Evolutionary conservation across 2,329 filamentous ascomycete genomes (phyloP), one percentile per base, ranked within the genome.

Genomic region (Aspergillus spinulosporus): DNA sequence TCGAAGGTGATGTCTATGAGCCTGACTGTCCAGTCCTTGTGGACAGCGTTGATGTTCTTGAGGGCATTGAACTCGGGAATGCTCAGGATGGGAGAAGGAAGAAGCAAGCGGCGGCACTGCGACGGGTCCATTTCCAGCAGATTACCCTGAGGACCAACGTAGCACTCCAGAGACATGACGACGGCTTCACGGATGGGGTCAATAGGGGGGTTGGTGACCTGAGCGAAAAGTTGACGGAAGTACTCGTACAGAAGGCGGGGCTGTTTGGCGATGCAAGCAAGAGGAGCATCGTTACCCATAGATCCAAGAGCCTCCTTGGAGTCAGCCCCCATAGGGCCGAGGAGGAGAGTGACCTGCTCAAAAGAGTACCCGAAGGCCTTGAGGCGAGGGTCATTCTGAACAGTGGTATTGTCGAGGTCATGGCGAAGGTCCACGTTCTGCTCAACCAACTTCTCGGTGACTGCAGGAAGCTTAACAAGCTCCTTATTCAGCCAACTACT

Each of bases 131-230:
- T 97, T 77, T 96, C 92, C 31, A 97, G 81, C 56, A 97, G 79
- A 72, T 97, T 97, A 57, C 93, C 93, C 76, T 97, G 93, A 45
- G 93, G 93, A 49, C 93, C 93, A 65, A 97, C 90, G 71, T 97
- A 97, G 68, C 93, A 95, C 72, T 96, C 92, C 40, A 97, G 79
- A 54, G 93, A 97, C 93, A 97, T 97, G 75, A 97, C 93, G 68
- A 97, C 94, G 29, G 92, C 93, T 81, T 97, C 93, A 75, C 93
- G 85, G 66, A 97, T 97, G 32, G 93, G 93, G 70, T 97, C 93
- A 69, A 97, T 97, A 11, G 93, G 93, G 64, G 93, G 93, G 76
- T 97, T 97, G 60, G 93, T 97, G 73, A 97, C 93, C 78, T 97
- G 93, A 7, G 93, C 93, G 74, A 97, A 97, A 43, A 97, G 87